These are phyloP conservation scores for Yamadazyma paraphyllophila DNA, from an alignment of 805 yeast species.

Conservation along the genomic window DNA sequence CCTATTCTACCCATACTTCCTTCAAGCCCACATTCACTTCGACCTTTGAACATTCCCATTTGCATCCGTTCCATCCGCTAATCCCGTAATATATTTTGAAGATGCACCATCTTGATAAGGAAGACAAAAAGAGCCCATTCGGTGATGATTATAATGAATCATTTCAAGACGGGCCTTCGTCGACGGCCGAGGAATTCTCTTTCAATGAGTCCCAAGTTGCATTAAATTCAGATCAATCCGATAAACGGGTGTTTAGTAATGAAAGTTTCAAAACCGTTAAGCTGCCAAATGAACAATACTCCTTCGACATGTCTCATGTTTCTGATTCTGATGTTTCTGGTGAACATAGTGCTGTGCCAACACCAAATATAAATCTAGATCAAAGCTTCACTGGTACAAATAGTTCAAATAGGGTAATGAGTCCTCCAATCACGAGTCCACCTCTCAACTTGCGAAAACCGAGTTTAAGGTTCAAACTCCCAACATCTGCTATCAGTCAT, in stretches of 20 bases:
- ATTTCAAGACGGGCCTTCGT: not conserved
- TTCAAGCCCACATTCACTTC: not conserved
- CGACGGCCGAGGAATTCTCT: not conserved
- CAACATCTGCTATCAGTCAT: constrained; percentile 17
- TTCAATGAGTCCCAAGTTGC: constrained; percentile 3
- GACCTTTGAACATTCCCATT: not conserved
- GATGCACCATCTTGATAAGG: constrained; percentile 6
- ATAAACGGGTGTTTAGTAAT: constrained; percentile 17
- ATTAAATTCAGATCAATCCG: not conserved
- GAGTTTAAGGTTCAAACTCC: constrained; percentile 31
- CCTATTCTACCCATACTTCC: not conserved
- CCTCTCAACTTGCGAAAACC: constrained; percentile 17
- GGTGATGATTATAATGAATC: constrained; percentile 3
- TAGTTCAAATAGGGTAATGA: not conserved
- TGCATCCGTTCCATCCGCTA: not conserved
- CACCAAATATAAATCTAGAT: constrained; percentile 23
- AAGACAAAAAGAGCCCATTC: constrained; percentile 5
- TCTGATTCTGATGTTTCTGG: constrained; percentile 14
- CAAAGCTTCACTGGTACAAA: constrained; percentile 7
- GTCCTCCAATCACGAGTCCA: constrained; percentile 9
- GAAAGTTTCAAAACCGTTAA: constrained; percentile 18
- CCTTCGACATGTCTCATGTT: constrained; percentile 7
- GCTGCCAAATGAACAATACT: constrained; percentile 12
- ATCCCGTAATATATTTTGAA: not conserved
- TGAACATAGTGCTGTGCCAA: constrained; percentile 22